A percentile compares a stretch with the other conserved stretches of the same genome.
Evolutionary conservation across 164 flowering plant species (phyloP).

Genomic region (Vitis labrusca): DNA sequence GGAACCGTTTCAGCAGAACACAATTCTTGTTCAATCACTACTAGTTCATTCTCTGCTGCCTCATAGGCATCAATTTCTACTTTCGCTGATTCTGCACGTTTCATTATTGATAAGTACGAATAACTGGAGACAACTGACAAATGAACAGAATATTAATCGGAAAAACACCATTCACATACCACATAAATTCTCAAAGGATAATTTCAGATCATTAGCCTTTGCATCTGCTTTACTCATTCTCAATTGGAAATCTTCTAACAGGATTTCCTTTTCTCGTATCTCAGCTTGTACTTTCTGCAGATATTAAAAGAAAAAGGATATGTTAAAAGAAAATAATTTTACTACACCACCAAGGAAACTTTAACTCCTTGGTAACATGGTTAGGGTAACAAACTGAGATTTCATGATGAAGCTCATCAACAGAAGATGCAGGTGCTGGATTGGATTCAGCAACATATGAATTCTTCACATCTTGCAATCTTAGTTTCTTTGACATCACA

Average conservation of each 20-base stretch:
- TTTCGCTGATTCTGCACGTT: slow-evolving; percentile 68
- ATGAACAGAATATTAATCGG: not conserved
- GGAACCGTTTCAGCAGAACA: slow-evolving; percentile 47
- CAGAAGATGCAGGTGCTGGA: slow-evolving; percentile 37
- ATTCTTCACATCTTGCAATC: slow-evolving; percentile 57
- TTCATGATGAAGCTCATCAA: slow-evolving; percentile 74
- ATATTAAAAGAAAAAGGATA: slow-evolving; percentile 6
- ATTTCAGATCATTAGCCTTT: slow-evolving; percentile 50
- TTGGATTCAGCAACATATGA: slow-evolving; percentile 45
- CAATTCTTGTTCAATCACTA: slow-evolving; percentile 51
- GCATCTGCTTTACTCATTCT: slow-evolving; percentile 50
- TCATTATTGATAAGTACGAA: slow-evolving; percentile 2
- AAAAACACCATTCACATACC: slow-evolving; percentile 46
- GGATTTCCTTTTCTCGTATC: slow-evolving; percentile 44
- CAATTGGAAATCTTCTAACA: slow-evolving; percentile 35
- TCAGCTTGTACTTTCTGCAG: slow-evolving; percentile 58
- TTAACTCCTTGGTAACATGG: not conserved
- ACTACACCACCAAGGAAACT: too few species aligned
- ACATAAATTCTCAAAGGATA: slow-evolving; percentile 54
- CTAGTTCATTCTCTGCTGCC: slow-evolving; percentile 55
- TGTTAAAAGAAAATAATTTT: not conserved
- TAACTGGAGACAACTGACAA: not conserved
- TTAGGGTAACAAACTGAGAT: slow-evolving; percentile 54
- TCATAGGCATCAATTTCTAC: slow-evolving; percentile 68
- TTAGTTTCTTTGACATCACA: slow-evolving; percentile 40